Conservation (phyloP, 2,329 filamentous ascomycete species). For the Verticillium klebahnii region DNA sequence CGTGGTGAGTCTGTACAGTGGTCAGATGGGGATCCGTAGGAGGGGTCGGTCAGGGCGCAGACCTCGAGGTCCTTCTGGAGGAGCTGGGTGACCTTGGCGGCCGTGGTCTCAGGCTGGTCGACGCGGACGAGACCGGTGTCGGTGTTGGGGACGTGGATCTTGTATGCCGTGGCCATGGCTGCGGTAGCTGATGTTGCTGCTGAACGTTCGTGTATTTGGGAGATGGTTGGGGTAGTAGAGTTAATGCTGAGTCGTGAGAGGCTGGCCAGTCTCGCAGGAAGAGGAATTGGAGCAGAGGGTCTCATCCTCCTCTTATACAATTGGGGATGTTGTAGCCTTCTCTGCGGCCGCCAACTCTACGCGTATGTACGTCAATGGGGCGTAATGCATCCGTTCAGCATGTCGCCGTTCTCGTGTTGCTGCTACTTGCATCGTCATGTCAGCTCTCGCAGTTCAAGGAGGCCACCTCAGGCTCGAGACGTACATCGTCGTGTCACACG, state of each 20-base stretch:
- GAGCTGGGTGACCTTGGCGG: slow-evolving; percentile 59
- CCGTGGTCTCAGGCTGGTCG: slow-evolving; percentile 51
- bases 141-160: slow-evolving; percentile 40
- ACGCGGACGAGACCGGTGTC: slow-evolving; percentile 46
- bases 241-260: background rate
- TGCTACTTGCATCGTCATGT: too few relatives aligned
- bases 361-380: background rate
- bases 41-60: slow-evolving; percentile 1
- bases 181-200: background rate
- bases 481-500: too few relatives aligned
- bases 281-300: background rate
- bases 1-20: slow-evolving; percentile 53
- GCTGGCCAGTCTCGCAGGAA: background rate
- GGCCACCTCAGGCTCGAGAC: too few relatives aligned
- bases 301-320: background rate
- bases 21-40: slow-evolving; percentile 1
- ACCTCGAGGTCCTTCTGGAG: slow-evolving; percentile 72
- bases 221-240: background rate
- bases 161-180: slow-evolving; percentile 42
- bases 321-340: background rate
- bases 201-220: background rate
- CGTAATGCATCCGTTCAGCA: too few relatives aligned
- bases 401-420: too few relatives aligned
- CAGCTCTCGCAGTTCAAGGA: too few relatives aligned
- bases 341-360: background rate